Evolutionary conservation across 192 early-diverging fungal species (phyloP).

Genomic region (Backusella sp.): DNA sequence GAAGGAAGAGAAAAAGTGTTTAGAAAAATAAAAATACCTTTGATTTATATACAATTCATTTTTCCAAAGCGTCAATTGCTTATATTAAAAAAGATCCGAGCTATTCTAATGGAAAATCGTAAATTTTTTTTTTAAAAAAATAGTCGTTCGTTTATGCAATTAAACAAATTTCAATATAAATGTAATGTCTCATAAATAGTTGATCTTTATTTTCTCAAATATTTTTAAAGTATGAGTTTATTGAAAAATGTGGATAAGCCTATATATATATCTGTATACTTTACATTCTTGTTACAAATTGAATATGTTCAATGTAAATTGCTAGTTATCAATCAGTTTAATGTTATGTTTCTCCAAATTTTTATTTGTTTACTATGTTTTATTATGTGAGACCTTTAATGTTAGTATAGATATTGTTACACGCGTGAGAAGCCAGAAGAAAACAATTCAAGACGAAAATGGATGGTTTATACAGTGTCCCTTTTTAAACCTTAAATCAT

Average conservation of each 20-base stretch:
- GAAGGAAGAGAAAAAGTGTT: background rate
- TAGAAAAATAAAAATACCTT: background rate
- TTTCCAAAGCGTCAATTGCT: background rate
- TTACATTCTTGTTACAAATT: background rate
- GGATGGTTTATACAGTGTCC: background rate
- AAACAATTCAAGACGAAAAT: background rate
- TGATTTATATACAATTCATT: background rate
- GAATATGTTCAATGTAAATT: background rate
- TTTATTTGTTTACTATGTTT: background rate
- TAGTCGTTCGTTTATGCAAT: background rate
- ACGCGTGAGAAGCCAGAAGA: background rate
- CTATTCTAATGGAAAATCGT: background rate
- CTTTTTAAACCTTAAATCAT: background rate
- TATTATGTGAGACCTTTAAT: background rate
- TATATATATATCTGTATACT: background rate
- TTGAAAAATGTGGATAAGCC: background rate
- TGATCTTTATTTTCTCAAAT: background rate
- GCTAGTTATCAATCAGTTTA: background rate
- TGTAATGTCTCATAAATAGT: background rate
- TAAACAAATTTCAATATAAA: background rate
- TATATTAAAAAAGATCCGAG: background rate
- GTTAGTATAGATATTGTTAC: background rate
- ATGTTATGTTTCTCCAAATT: background rate
- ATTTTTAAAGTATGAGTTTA: background rate
- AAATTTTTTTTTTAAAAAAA: background rate